phyloP scores from a whole-genome alignment of 345 rosid species.

The Aurinia saxatilis region DNA sequence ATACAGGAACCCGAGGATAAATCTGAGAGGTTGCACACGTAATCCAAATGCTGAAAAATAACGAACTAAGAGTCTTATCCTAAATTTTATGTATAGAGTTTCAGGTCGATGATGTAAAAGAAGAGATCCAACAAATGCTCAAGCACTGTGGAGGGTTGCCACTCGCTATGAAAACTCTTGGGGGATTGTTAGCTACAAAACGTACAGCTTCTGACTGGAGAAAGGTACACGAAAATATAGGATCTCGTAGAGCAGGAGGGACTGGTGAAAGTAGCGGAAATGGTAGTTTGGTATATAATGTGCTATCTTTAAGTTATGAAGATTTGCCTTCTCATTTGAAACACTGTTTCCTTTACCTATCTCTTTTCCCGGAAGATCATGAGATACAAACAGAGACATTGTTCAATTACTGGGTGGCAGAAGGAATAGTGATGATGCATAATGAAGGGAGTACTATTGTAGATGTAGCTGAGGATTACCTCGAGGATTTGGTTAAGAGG shows the following conservation, averaged over 20 bases:
- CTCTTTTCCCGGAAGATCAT: constrained; percentile 21
- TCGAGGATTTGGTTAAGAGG: constrained; percentile 28
- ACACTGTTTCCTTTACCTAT: constrained; percentile 12
- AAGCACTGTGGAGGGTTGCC: too few species aligned
- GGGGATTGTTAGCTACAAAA: too few species aligned
- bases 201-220: too few species aligned
- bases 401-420: constrained; percentile 43
- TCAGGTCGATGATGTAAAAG: too few species aligned
- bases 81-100: too few species aligned
- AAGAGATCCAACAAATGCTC: too few species aligned
- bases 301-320: constrained; percentile 25
- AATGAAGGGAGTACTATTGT: not conserved
- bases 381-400: too few species aligned
- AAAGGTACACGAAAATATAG: not conserved
- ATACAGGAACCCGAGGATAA: too few species aligned
- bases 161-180: too few species aligned
- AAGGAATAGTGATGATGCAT: constrained; percentile 29
- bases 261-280: not conserved
- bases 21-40: too few species aligned
- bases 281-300: not conserved
- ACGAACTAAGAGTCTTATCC: too few species aligned
- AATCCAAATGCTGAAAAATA: too few species aligned
- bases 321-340: constrained; percentile 15
- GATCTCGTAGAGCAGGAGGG: not conserved
- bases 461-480: constrained; percentile 21